These are phyloP conservation scores for Penicillium sp. DNA, from an alignment of 2,329 filamentous ascomycete genomes.

Conservation along the genomic window DNA sequence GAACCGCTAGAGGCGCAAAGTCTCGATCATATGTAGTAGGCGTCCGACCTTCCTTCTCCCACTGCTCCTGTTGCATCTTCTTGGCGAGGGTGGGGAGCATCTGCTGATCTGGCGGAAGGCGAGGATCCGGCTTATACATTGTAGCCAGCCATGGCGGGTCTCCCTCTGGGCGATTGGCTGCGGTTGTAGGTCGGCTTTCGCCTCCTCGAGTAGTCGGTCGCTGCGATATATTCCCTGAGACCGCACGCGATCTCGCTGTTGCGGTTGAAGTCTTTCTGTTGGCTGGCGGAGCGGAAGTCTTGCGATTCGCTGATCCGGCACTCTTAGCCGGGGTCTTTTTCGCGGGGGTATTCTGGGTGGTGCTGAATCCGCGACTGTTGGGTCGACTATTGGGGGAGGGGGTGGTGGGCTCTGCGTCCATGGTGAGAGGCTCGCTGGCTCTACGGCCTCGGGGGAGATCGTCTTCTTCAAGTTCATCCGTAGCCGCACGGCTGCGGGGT, in stretches of 20 bases:
- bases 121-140: constrained; percentile 94
- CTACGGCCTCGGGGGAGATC: constrained; percentile 62
- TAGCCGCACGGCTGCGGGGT: constrained; percentile 62
- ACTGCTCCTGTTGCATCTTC: constrained; percentile 89
- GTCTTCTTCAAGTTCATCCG: constrained; percentile 64
- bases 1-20: constrained; percentile 73
- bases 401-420: constrained; percentile 30
- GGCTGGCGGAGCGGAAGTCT: constrained; percentile 42
- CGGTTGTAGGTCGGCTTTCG: constrained; percentile 56
- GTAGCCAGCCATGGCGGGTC: constrained; percentile 94
- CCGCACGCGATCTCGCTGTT: constrained; percentile 40
- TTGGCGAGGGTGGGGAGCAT: constrained; percentile 92
- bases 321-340: constrained; percentile 37
- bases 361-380: constrained; percentile 35
- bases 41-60: constrained; percentile 88
- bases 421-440: constrained; percentile 61
- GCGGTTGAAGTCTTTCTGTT: constrained; percentile 41
- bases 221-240: constrained; percentile 42
- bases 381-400: constrained; percentile 36
- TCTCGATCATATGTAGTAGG: constrained; percentile 85
- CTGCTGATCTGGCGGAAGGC: constrained; percentile 91
- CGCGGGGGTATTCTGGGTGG: constrained; percentile 31
- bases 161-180: constrained; percentile 77
- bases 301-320: constrained; percentile 37
- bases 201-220: constrained; percentile 68